phyloP scores from a whole-genome alignment of 2,329 filamentous ascomycete genomes.

The Penicillium sp. region DNA sequence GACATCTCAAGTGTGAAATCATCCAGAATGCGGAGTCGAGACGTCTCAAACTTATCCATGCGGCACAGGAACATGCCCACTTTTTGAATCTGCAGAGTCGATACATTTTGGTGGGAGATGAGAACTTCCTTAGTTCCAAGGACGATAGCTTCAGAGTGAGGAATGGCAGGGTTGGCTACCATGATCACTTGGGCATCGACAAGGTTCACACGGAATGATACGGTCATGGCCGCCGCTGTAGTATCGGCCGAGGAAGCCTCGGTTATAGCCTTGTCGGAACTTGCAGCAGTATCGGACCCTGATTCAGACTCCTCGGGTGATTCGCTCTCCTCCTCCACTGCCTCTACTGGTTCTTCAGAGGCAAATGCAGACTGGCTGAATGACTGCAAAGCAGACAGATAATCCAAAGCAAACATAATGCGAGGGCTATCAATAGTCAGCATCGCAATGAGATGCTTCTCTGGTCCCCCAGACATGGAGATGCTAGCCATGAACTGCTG shows the following conservation, averaged over 20 bases:
- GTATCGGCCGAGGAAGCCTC: constrained; percentile 32
- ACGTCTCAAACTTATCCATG: constrained; percentile 96
- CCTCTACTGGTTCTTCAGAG: constrained; percentile 49
- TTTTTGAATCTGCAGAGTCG: constrained; percentile 89
- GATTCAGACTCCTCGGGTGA: constrained; percentile 39
- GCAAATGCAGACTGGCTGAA: constrained; percentile 73
- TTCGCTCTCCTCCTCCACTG: constrained; percentile 36
- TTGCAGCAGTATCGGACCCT: constrained; percentile 33
- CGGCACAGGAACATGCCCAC: constrained; percentile 98
- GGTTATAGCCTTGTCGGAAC: constrained; percentile 26
- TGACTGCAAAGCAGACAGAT: constrained; percentile 82
- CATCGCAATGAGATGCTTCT: constrained; percentile 82
- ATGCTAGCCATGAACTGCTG: constrained; percentile 98
- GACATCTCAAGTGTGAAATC: constrained; percentile 92
- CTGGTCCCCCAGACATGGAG: constrained; percentile 81
- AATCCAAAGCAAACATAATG: constrained; percentile 93
- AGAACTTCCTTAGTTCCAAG: constrained; percentile 91
- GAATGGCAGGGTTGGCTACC: constrained; percentile 87
- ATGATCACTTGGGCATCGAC: constrained; percentile 96
- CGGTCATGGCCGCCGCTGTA: constrained; percentile 59
- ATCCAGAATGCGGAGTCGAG: constrained; percentile 85
- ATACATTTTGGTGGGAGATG: constrained; percentile 87
- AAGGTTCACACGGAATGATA: constrained; percentile 88
- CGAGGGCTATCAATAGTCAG: constrained; percentile 92
- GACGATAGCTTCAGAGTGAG: constrained; percentile 93